phyloP scores from a whole-genome alignment of 2,329 filamentous ascomycete genomes.

The Exophiala sideris region DNA sequence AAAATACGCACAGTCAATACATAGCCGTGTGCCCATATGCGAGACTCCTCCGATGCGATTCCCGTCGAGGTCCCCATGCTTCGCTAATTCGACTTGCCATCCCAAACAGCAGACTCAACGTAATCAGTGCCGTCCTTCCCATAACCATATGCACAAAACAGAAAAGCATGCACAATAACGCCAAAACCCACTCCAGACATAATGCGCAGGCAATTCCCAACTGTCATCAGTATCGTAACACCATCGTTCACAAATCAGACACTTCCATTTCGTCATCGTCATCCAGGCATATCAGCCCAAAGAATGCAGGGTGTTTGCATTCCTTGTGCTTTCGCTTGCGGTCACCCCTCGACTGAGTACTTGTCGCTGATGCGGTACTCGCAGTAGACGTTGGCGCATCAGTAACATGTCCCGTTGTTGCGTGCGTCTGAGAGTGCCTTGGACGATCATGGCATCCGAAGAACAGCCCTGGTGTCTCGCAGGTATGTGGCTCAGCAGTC shows the following conservation, averaged over 20 bases:
- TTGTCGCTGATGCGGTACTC: slow-evolving; percentile 30
- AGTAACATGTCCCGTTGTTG: slow-evolving; percentile 10
- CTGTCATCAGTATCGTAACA: neutral
- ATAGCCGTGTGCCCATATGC: too few relatives aligned
- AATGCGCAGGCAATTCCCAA: neutral
- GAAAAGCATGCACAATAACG: too few relatives aligned
- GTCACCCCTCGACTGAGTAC: slow-evolving; percentile 11
- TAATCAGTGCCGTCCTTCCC: too few relatives aligned
- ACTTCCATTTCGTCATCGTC: slow-evolving; percentile 11
- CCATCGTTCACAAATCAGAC: slow-evolving; percentile 11
- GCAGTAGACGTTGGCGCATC: slow-evolving; percentile 27
- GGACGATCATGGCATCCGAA: slow-evolving; percentile 52
- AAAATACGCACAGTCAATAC: too few relatives aligned
- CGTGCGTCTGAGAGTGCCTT: slow-evolving; percentile 4
- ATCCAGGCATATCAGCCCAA: slow-evolving; percentile 31
- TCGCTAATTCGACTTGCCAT: too few relatives aligned
- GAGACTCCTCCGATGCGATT: too few relatives aligned
- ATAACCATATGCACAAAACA: too few relatives aligned
- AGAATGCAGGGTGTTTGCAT: slow-evolving; percentile 30
- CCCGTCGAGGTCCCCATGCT: too few relatives aligned
- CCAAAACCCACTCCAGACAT: too few relatives aligned
- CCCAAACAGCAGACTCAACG: too few relatives aligned
- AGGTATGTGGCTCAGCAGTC: slow-evolving; percentile 31
- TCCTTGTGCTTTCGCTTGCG: slow-evolving; percentile 12
- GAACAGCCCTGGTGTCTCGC: slow-evolving; percentile 54